phyloP scores from a whole-genome alignment of 2,329 filamentous ascomycete species.

The Penicillium sp. region DNA sequence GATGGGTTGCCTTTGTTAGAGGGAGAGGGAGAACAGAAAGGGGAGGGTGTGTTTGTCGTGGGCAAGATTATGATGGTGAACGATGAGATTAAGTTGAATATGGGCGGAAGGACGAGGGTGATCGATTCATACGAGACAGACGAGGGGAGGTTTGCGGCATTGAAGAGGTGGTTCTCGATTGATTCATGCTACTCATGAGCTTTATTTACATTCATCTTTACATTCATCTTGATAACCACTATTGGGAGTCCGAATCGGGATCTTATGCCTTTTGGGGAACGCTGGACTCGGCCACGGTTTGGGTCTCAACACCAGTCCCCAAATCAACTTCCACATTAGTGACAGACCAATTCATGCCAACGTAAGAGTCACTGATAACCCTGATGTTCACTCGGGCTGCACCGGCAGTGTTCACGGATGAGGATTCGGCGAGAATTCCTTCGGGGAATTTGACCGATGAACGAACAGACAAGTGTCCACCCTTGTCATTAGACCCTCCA shows the following conservation, averaged over 20 bases:
- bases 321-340: conserved; percentile 53
- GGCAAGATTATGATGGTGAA: conserved; percentile 34
- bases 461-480: conserved; percentile 23
- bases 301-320: conserved; percentile 28
- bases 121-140: conserved; percentile 46
- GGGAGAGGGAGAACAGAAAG: background rate
- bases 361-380: conserved; percentile 85
- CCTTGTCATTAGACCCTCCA: conserved; percentile 16
- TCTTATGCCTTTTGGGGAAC: conserved; percentile 14
- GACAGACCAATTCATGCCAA: conserved; percentile 69
- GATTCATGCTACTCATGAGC: conserved; percentile 2
- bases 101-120: conserved; percentile 45
- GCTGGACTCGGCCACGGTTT: conserved; percentile 21
- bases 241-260: background rate
- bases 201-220: background rate
- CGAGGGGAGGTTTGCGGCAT: conserved; percentile 44
- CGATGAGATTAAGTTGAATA: conserved; percentile 42
- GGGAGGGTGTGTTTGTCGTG: conserved; percentile 27
- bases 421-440: conserved; percentile 16
- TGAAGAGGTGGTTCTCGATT: conserved; percentile 50
- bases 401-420: conserved; percentile 11
- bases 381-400: conserved; percentile 63
- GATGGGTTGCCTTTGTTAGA: conserved; percentile 8
- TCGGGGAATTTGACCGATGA: conserved; percentile 37
- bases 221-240: background rate